Evolutionary conservation across 129 eudicot genomes (phyloP).

Genomic region (Centaurea solstitialis): DNA sequence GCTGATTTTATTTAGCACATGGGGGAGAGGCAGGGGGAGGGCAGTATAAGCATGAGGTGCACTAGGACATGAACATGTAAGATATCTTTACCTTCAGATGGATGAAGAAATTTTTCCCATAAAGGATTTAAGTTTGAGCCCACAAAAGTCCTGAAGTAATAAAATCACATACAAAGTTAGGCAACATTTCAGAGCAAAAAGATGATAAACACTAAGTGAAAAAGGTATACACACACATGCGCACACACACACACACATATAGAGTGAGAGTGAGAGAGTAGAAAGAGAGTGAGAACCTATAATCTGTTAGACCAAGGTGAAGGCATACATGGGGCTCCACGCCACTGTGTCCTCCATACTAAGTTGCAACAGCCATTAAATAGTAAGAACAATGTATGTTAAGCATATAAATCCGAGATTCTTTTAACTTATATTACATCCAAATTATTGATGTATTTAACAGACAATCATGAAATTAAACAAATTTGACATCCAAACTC

Average conservation of each 20-base stretch:
- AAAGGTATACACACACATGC: not conserved
- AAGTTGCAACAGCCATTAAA: conserved; percentile 26
- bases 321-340: conserved; percentile 46
- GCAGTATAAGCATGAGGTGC: not conserved
- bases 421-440: conserved; percentile 3
- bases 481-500: not conserved
- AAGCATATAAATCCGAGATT: not conserved
- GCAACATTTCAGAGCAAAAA: not conserved
- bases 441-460: not conserved
- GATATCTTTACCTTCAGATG: conserved; percentile 71
- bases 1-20: not conserved
- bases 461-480: conserved; percentile 2
- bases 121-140: conserved; percentile 90
- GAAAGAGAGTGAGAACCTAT: conserved; percentile 60
- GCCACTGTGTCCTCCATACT: conserved; percentile 74
- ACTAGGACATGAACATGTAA: not conserved
- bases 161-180: conserved; percentile 9
- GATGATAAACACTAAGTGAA: not conserved
- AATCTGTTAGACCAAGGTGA: conserved; percentile 96
- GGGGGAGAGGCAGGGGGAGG: not conserved
- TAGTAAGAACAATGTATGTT: conserved; percentile 13
- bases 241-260: not conserved
- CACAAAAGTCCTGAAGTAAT: conserved; percentile 78
- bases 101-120: conserved; percentile 83
- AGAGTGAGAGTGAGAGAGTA: conserved; percentile 25